Base-by-base conservation (phyloP, 805 yeast genomes). In the Candida piceae region DNA sequence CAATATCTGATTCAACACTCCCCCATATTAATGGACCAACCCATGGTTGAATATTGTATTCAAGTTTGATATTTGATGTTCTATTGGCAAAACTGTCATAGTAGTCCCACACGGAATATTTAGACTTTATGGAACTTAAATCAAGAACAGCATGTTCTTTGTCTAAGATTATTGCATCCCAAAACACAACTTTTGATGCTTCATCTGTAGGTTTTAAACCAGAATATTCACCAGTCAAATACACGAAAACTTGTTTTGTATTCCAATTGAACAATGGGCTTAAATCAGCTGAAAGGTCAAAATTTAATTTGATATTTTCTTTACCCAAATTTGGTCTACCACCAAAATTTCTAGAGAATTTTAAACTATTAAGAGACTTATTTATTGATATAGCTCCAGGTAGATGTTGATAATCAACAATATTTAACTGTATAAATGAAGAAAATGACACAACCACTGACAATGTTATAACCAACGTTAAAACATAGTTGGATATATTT, bases 161-260 rank as follows among this genome's bases (percentile, higher is more conserved):
- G 18, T 59, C 45, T 1, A 72, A 66, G 46, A 90, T 76, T 48
- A 90, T 90, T 47, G 74, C 74, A 63, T 90, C 97, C 98, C 98
- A 90, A 54, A 84, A 79, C 0, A 90, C 83, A 26, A 89, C 84
- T 45, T 79, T 78, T 2, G 42, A 62, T 49, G 40, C 62, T 56
- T 41, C 54, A 32, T 38, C 60, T 49, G 34, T 53, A 53, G 1
- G 67, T 70, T 29, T 69, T 52, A 45, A 29, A 10, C 77, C 78
- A 13, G 68, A 66, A 51, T 89, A 89, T 53, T 86, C 90, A 2
- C 94, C 95, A 3, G 94, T 84, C 44, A 93, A 67, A 53, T 90
- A 93, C 5, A 82, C 84, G 53, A 93, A 90, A n/a, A 90, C 78
- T 61, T 90, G 97, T 57, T 90, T 90, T 10, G 98, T 93, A 63